Conservation (phyloP, 1,284 basidiomycete species). For the Cutaneotrichosporon sp. region DNA sequence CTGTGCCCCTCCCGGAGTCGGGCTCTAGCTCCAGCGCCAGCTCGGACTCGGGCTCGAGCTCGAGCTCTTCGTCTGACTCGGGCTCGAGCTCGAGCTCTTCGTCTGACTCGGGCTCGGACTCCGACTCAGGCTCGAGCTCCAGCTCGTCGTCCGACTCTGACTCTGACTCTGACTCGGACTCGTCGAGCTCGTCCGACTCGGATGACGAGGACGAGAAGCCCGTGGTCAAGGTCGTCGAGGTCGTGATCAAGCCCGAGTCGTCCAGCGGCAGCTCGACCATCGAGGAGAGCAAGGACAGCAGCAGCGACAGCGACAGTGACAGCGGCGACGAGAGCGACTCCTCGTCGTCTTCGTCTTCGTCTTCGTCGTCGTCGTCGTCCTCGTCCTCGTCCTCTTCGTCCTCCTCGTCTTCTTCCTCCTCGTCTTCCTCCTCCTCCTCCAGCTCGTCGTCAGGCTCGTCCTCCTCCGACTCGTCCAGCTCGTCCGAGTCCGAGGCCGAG, state of each 20-base stretch:
- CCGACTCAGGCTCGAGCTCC: background rate
- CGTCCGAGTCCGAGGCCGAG: slow-evolving; percentile 27
- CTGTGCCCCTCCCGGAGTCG: slow-evolving; percentile 2
- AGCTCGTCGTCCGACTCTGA: too few relatives aligned
- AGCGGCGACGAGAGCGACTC: slow-evolving; percentile 21
- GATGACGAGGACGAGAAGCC: slow-evolving; percentile 13
- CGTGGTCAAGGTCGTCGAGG: background rate
- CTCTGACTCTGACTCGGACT: slow-evolving; percentile 24
- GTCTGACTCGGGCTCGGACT: slow-evolving; percentile 8
- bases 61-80: slow-evolving; percentile 25
- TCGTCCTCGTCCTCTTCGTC: slow-evolving; percentile 2
- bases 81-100: too few relatives aligned
- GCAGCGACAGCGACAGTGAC: slow-evolving; percentile 12
- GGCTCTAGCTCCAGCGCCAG: slow-evolving; percentile 13
- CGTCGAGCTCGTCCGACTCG: slow-evolving; percentile 14
- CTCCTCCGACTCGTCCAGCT: too few relatives aligned
- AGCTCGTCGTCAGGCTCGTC: slow-evolving; percentile 16
- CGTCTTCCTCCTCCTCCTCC: slow-evolving; percentile 23
- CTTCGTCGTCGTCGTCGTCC: slow-evolving; percentile 26
- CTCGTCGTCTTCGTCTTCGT: slow-evolving; percentile 36
- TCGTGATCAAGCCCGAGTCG: background rate
- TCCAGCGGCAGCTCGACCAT: slow-evolving; percentile 12
- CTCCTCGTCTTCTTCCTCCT: slow-evolving; percentile 33
- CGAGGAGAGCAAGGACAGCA: slow-evolving; percentile 3
- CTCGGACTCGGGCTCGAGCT: too few relatives aligned